Base-by-base conservation (phyloP, 192 early-diverging fungal species). In the Jimgerdemannia lactiflua region DNA sequence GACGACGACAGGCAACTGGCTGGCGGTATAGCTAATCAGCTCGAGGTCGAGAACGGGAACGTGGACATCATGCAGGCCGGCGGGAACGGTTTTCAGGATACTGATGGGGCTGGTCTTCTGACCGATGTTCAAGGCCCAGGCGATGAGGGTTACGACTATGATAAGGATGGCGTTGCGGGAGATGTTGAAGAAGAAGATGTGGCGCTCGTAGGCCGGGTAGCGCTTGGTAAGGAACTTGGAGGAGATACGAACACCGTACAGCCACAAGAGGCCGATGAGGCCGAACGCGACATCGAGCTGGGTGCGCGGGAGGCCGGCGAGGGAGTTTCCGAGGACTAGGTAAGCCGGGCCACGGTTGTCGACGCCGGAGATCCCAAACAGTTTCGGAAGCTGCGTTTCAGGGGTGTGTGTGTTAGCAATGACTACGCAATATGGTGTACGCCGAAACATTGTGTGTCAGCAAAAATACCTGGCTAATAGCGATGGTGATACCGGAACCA, bases 401-500 rank as follows among this genome's bases (percentile, higher is more conserved):
- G 29, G 29, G 29, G 29, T 41, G 6, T 65, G 71, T 43, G 68
- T 59, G 19, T 29, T 39, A 65, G 14, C 64, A 17, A 39, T 42
- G 4, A 39, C 49, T 73, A 65, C 40, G 42, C 9, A 42, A n/a
- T 49, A 20, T n/a, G 71, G 14, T 65, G 19, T 65, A 19, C 64
- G 14, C 64, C 14, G 14, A 65, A 65, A 19, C 0, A 14, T 19
- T 29, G 29, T 29, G 29, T 29, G 29, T 29, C 29, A 29, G 29
- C 29, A 29, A 29, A 65, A 19, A 9, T 70, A 71, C 39, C 75
- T 98, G 96, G 68, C 88, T 86, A 78, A 96, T 89, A 63, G 92
- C 87, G 74, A 96, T 94, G 41, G 87, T 92, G 4, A 94, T 74
- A 17, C 92, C 95, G 20, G 92, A 92, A 8, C 95, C 95, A 3